These are phyloP conservation scores for Tolypocladium tundrense DNA, from an alignment of 2,329 filamentous ascomycete species.

Conservation along the genomic window DNA sequence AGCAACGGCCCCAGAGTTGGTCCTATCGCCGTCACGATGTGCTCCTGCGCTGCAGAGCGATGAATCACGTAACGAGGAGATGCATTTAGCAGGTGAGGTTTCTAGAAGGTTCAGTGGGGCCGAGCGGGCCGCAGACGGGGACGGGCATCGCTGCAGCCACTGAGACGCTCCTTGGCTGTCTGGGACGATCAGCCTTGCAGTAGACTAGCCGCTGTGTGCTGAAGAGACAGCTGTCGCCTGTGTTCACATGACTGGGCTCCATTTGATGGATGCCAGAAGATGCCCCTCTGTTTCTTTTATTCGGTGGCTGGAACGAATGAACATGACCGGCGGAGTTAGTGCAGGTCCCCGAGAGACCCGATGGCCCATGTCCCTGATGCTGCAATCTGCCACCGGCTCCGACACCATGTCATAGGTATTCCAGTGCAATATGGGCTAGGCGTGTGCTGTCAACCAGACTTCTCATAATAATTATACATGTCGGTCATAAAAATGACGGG, in stretches of 20 bases:
- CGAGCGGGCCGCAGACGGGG: not conserved
- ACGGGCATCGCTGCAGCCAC: not conserved
- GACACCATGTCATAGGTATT: not conserved
- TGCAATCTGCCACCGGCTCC: slow-evolving; percentile 4
- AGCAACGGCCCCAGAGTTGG: not conserved
- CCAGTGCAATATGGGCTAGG: not conserved
- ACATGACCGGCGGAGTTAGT: not conserved
- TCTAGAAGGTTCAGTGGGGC: slow-evolving; percentile 38
- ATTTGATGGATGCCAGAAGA: too few species aligned
- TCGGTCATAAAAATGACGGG: not conserved
- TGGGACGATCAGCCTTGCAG: not conserved
- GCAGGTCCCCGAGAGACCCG: not conserved
- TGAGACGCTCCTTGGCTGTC: not conserved
- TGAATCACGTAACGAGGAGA: slow-evolving; percentile 13
- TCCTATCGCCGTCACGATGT: not conserved
- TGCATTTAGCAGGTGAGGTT: slow-evolving; percentile 24
- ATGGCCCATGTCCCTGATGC: not conserved
- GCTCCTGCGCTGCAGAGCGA: too few species aligned
- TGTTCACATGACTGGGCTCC: not conserved
- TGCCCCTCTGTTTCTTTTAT: too few species aligned
- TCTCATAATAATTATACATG: not conserved
- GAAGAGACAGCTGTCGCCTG: not conserved
- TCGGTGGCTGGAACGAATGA: not conserved
- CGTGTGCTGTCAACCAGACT: not conserved
- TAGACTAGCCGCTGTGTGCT: not conserved